Conservation (phyloP, 2,329 filamentous ascomycete genomes). For the Sphaerulina vaccinii region DNA sequence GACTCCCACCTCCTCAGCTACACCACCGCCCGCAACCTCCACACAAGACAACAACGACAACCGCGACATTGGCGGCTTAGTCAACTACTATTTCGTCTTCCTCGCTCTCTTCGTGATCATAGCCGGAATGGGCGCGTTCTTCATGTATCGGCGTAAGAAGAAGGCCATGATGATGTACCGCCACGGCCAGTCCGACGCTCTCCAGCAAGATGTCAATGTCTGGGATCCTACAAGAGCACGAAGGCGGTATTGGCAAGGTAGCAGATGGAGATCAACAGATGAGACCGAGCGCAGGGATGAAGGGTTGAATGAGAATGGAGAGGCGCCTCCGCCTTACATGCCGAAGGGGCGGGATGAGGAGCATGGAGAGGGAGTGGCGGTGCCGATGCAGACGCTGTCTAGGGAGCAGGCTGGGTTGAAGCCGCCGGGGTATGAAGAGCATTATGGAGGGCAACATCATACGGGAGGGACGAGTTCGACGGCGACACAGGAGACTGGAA, state of each 20-base stretch:
- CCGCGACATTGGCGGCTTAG: conserved; percentile 29
- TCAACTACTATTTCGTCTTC: conserved; percentile 57
- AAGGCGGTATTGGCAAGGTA: conserved; percentile 33
- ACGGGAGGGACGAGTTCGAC: not conserved
- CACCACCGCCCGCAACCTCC: not conserved
- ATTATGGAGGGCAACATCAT: not conserved
- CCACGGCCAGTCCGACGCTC: conserved; percentile 14
- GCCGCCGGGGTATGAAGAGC: conserved; percentile 42
- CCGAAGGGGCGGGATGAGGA: conserved; percentile 34
- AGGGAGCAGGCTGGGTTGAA: conserved; percentile 40
- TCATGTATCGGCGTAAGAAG: conserved; percentile 47
- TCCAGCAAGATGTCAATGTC: conserved; percentile 18
- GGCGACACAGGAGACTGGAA: not conserved
- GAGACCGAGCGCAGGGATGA: conserved; percentile 44
- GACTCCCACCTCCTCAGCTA: not conserved
- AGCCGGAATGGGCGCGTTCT: conserved; percentile 45
- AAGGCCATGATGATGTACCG: conserved; percentile 26
- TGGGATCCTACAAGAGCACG: conserved; percentile 22
- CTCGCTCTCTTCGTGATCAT: conserved; percentile 53
- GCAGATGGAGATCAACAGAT: conserved; percentile 22
- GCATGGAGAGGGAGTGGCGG: conserved; percentile 22
- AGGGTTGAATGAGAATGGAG: conserved; percentile 62
- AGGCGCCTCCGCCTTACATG: conserved; percentile 64
- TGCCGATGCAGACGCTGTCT: conserved; percentile 43
- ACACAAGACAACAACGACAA: conserved; percentile 6